Conservation (phyloP, 2,329 filamentous ascomycete genomes). For the Claviceps sp. region DNA sequence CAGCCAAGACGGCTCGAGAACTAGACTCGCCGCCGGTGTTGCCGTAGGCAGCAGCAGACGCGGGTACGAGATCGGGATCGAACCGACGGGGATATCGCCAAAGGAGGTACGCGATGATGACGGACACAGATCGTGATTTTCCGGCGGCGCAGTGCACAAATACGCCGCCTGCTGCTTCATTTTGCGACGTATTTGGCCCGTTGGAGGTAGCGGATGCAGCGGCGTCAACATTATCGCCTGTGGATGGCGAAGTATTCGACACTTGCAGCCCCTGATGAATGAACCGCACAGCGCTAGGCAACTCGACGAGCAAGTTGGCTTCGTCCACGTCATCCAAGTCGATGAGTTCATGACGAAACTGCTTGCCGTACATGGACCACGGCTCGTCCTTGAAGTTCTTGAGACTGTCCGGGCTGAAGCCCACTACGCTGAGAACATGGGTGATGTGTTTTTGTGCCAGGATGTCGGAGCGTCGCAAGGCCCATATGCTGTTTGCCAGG, state of each 20-base stretch:
- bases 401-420: slow-evolving; percentile 29
- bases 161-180: slow-evolving; percentile 22
- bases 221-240: background rate
- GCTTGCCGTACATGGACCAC: slow-evolving; percentile 35
- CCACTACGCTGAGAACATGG: slow-evolving; percentile 76
- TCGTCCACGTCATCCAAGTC: slow-evolving; percentile 87
- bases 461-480: slow-evolving; percentile 56
- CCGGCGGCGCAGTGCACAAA: slow-evolving; percentile 77
- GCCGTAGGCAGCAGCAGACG: slow-evolving; percentile 9
- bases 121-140: slow-evolving; percentile 80
- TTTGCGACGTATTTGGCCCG: too few species aligned
- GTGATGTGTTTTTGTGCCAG: slow-evolving; percentile 67
- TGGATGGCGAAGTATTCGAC: background rate
- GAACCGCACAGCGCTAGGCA: slow-evolving; percentile 67
- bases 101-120: slow-evolving; percentile 75
- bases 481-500: slow-evolving; percentile 53
- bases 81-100: slow-evolving; percentile 47
- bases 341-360: slow-evolving; percentile 61
- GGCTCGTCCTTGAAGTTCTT: slow-evolving; percentile 36
- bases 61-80: slow-evolving; percentile 22
- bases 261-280: slow-evolving; percentile 41
- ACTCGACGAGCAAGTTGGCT: slow-evolving; percentile 70
- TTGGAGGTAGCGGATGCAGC: too few species aligned
- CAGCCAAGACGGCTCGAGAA: background rate
- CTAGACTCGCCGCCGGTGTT: slow-evolving; percentile 3